phyloP scores from a whole-genome alignment of 2,329 filamentous ascomycete species.

The Sporothrix luriei region DNA sequence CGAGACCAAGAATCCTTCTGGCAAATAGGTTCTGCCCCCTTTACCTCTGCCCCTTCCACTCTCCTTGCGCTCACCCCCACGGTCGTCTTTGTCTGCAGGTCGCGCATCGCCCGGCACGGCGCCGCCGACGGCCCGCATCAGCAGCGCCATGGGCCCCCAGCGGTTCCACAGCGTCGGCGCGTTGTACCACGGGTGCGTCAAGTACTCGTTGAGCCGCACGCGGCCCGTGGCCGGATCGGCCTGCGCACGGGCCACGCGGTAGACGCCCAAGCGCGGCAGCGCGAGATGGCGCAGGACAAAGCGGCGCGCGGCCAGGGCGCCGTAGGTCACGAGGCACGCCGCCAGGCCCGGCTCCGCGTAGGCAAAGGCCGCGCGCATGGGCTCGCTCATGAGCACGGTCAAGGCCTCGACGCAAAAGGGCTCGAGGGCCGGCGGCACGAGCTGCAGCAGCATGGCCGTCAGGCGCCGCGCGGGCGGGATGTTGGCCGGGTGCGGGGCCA shows the following conservation, averaged over 20 bases:
- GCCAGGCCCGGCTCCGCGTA: slow-evolving; percentile 49
- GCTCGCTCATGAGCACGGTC: slow-evolving; percentile 64
- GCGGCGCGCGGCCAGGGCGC: slow-evolving; percentile 55
- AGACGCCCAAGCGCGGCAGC: slow-evolving; percentile 57
- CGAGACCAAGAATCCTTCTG: slow-evolving; percentile 57
- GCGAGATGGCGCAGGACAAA: slow-evolving; percentile 60
- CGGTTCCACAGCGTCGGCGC: slow-evolving; percentile 62
- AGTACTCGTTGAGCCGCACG: slow-evolving; percentile 55
- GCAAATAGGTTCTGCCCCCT: slow-evolving; percentile 50
- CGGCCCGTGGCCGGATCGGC: slow-evolving; percentile 58
- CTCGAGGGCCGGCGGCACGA: slow-evolving; percentile 52
- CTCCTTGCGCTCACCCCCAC: not conserved
- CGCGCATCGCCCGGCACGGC: slow-evolving; percentile 44
- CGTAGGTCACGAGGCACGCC: slow-evolving; percentile 48
- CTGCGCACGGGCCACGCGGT: slow-evolving; percentile 46
- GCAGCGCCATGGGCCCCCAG: slow-evolving; percentile 61
- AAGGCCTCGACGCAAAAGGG: slow-evolving; percentile 55
- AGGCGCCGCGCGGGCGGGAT: slow-evolving; percentile 60
- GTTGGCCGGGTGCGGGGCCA: slow-evolving; percentile 58
- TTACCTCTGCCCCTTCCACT: slow-evolving; percentile 33
- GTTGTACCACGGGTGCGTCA: slow-evolving; percentile 67
- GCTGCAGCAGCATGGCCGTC: slow-evolving; percentile 61
- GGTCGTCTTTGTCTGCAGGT: slow-evolving; percentile 34
- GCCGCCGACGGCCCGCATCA: slow-evolving; percentile 50
- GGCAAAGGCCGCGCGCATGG: slow-evolving; percentile 65